A percentile compares a stretch with the other conserved stretches of the same genome.
These are phyloP conservation scores for Candida cerambycidarum DNA, from an alignment of 805 yeast species.

Conservation along the genomic window DNA sequence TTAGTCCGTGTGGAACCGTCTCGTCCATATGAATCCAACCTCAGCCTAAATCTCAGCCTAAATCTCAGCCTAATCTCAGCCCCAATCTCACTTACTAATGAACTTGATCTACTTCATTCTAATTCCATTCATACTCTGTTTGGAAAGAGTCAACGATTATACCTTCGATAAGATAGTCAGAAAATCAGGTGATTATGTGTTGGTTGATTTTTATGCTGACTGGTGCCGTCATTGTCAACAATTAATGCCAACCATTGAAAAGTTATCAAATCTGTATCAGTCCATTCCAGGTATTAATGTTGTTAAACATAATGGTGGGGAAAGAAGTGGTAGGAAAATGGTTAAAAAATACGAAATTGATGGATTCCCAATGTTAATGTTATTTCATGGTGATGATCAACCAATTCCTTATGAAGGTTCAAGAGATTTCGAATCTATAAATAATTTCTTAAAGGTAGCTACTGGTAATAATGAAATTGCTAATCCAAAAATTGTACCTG, in stretches of 20 bases:
- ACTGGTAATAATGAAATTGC: constrained; percentile 21
- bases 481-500: constrained; percentile 11
- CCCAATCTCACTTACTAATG: too few relatives aligned
- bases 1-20: too few relatives aligned
- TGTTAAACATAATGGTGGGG: constrained; percentile 58
- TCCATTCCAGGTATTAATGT: constrained; percentile 43
- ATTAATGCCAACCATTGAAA: constrained; percentile 50
- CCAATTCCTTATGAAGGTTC: constrained; percentile 59
- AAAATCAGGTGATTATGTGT: constrained; percentile 48
- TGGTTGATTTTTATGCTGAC: constrained; percentile 58
- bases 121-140: constrained; percentile 1
- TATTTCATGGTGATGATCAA: constrained; percentile 52
- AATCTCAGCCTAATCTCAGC: too few relatives aligned
- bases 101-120: constrained; percentile 4
- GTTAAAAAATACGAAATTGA: constrained; percentile 50
- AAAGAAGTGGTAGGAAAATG: constrained; percentile 48
- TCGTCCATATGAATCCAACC: too few relatives aligned
- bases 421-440: constrained; percentile 50
- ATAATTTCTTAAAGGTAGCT: constrained; percentile 48
- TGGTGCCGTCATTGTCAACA: constrained; percentile 73
- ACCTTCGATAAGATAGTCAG: constrained; percentile 56
- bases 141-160: constrained; percentile 46
- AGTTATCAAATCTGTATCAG: constrained; percentile 32
- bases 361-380: constrained; percentile 65
- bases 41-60: too few relatives aligned